phyloP scores from a whole-genome alignment of 1,139 yeast genomes.

The Geotrichum carabidarum region DNA sequence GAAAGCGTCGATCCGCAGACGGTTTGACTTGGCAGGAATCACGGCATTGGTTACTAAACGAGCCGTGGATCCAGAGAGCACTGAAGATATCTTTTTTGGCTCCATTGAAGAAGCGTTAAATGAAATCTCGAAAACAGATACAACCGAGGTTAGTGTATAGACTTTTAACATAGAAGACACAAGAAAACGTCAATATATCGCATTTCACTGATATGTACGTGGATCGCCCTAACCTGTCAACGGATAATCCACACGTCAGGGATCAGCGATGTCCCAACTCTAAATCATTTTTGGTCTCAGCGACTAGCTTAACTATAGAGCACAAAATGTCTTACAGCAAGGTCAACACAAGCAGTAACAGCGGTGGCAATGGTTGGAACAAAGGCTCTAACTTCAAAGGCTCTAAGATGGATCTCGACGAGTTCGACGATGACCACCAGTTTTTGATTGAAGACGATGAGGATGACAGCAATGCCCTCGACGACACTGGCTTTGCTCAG shows the following conservation, averaged over 20 bases:
- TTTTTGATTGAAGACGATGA: conserved; percentile 22
- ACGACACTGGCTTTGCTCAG: conserved; percentile 19
- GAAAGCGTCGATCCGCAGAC: conserved; percentile 38
- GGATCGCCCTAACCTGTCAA: conserved; percentile 2
- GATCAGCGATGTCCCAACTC: too few relatives aligned
- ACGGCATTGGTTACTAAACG: conserved; percentile 32
- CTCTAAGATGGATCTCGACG: background rate
- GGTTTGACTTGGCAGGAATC: conserved; percentile 40
- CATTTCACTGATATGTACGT: background rate
- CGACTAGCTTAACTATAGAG: too few relatives aligned
- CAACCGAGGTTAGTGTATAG: background rate
- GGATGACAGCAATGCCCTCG: conserved; percentile 10
- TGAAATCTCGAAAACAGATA: conserved; percentile 23
- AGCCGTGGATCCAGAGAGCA: background rate
- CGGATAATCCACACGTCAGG: too few relatives aligned
- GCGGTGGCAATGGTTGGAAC: background rate
- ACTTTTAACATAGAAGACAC: background rate
- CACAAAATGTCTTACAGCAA: background rate
- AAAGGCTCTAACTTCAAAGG: background rate
- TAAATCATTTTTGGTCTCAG: background rate
- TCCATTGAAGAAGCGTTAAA: conserved; percentile 38
- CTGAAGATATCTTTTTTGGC: conserved; percentile 30
- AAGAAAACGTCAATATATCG: background rate
- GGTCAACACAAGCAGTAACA: background rate
- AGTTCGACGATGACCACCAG: conserved; percentile 13